phyloP scores from a whole-genome alignment of 148 eudicot genomes.

The Rhododendron henanense region DNA sequence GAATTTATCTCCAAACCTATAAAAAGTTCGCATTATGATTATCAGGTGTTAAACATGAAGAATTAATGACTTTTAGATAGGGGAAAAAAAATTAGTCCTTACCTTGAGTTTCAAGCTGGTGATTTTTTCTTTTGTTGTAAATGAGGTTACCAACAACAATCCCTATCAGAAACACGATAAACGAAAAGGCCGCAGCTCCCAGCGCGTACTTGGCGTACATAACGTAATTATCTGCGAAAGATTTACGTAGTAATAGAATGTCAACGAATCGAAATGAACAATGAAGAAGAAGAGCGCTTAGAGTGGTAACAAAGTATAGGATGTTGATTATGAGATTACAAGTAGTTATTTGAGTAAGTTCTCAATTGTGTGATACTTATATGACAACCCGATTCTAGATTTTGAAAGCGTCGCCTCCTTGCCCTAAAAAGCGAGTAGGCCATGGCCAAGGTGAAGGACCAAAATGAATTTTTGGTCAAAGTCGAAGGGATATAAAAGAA shows the following conservation, averaged over 20 bases:
- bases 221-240: neutral
- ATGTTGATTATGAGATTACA: neutral
- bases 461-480: too few relatives aligned
- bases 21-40: neutral
- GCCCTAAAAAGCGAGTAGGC: neutral
- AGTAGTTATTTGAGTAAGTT: neutral
- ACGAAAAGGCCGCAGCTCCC: neutral
- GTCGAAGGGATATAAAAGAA: too few relatives aligned
- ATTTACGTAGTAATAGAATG: neutral
- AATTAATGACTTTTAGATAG: neutral
- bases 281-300: neutral
- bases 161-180: neutral
- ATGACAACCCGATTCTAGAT: too few relatives aligned
- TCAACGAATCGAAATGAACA: neutral
- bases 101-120: neutral
- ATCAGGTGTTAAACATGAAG: neutral
- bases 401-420: too few relatives aligned
- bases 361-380: neutral
- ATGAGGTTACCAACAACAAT: neutral
- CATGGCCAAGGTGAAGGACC: too few relatives aligned
- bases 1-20: neutral
- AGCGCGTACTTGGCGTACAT: neutral
- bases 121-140: neutral
- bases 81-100: neutral
- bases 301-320: too few relatives aligned